Conservation (phyloP, 2,329 filamentous ascomycete species). For the Macrophomina tecta region DNA sequence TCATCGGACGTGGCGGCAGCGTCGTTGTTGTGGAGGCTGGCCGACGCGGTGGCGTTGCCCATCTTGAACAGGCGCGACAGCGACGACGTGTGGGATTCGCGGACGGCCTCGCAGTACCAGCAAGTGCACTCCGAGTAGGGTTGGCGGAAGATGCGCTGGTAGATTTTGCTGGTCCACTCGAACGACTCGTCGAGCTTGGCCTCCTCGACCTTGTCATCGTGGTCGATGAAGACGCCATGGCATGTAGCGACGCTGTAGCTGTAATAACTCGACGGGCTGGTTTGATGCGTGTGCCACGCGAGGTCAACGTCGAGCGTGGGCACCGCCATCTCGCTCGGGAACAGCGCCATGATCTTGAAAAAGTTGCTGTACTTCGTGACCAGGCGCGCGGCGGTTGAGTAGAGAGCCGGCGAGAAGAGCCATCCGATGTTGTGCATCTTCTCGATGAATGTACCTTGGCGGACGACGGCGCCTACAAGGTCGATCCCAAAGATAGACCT, state of each 20-base stretch:
- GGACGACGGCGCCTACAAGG: slow-evolving; percentile 67
- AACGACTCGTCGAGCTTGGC: slow-evolving; percentile 68
- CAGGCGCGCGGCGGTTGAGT: slow-evolving; percentile 68
- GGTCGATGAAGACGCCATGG: slow-evolving; percentile 66
- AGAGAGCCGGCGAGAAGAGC: slow-evolving; percentile 73
- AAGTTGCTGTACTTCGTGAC: slow-evolving; percentile 71
- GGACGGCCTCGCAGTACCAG: slow-evolving; percentile 81
- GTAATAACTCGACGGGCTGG: slow-evolving; percentile 69
- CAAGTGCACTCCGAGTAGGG: slow-evolving; percentile 80
- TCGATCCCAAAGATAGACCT: slow-evolving; percentile 69
- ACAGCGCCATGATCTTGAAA: slow-evolving; percentile 52
- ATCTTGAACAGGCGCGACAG: slow-evolving; percentile 54
- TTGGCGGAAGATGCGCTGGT: slow-evolving; percentile 68
- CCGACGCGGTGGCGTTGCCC: slow-evolving; percentile 51
- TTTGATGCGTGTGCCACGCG: slow-evolving; percentile 80
- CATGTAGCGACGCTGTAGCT: slow-evolving; percentile 55
- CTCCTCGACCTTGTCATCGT: slow-evolving; percentile 84
- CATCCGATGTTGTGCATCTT: slow-evolving; percentile 82
- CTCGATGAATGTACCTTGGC: slow-evolving; percentile 69
- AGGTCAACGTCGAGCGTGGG: slow-evolving; percentile 78
- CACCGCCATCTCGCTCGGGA: slow-evolving; percentile 52
- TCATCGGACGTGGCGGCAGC: slow-evolving; percentile 39
- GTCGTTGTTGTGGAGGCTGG: slow-evolving; percentile 53
- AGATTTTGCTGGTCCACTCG: slow-evolving; percentile 73
- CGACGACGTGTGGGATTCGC: slow-evolving; percentile 60